Conservation (phyloP, 352 stramenopile genomes). For the Blastocystis sp. region DNA sequence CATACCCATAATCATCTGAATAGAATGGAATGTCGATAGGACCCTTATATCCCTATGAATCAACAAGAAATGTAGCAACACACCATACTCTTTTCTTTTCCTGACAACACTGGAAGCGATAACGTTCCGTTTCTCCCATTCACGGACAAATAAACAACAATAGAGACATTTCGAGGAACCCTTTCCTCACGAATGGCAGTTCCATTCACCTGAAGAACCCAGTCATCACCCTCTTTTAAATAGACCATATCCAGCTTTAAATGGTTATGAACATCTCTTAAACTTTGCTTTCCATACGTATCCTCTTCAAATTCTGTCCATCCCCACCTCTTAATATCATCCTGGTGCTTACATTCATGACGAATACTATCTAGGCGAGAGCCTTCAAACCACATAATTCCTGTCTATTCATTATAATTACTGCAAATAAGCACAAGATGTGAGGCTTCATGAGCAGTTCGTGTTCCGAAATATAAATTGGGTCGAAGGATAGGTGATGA, state of each 20-base stretch:
- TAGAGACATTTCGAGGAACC: conserved; percentile 10
- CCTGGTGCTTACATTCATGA: conserved; percentile 41
- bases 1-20: conserved; percentile 11
- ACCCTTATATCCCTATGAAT: not conserved
- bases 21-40: conserved; percentile 22
- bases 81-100: not conserved
- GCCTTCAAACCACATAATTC: conserved; percentile 60
- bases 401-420: not conserved
- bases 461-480: conserved; percentile 43
- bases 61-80: not conserved
- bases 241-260: not conserved
- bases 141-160: conserved; percentile 25
- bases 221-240: conserved; percentile 37
- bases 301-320: conserved; percentile 26
- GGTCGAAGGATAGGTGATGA: not conserved
- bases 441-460: not conserved
- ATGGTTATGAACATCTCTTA: conserved; percentile 38
- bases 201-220: not conserved
- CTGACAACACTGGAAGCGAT: not conserved
- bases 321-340: conserved; percentile 17
- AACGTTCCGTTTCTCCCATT: not conserved
- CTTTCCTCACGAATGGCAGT: not conserved
- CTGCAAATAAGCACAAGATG: not conserved
- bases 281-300: conserved; percentile 15
- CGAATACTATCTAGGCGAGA: conserved; percentile 25